These are phyloP conservation scores for Esteya vermicola DNA, from an alignment of 2,329 filamentous ascomycete species.

Conservation along the genomic window DNA sequence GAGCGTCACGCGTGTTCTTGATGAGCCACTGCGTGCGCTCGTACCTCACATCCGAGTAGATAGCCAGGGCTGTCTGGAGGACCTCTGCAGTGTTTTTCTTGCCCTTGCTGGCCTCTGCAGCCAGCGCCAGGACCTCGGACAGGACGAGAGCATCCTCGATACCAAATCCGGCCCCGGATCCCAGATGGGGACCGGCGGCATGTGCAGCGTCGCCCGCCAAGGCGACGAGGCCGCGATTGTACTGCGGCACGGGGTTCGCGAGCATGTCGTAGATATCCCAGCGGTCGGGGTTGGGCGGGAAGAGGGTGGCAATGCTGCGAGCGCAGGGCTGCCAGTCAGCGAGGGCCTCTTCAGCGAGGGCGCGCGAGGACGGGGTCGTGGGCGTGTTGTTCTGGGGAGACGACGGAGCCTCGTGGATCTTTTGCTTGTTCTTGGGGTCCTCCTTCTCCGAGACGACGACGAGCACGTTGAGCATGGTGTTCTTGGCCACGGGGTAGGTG, in stretches of 20 bases:
- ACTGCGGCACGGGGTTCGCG: conserved; percentile 29
- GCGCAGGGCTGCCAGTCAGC: conserved; percentile 24
- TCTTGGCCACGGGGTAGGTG: conserved; percentile 46
- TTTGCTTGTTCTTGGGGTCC: conserved; percentile 1
- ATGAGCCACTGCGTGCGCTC: conserved; percentile 30
- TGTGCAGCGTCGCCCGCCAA: conserved; percentile 44
- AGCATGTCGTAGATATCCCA: conserved; percentile 41
- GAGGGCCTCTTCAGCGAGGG: conserved; percentile 25
- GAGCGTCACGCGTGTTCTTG: conserved; percentile 20
- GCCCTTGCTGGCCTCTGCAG: too few species aligned
- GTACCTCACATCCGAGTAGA: conserved; percentile 22
- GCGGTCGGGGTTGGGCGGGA: conserved; percentile 34
- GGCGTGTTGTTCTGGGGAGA: conserved; percentile 24
- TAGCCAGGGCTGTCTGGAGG: conserved; percentile 18
- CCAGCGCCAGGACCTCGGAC: conserved; percentile 17
- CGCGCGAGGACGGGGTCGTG: too few species aligned
- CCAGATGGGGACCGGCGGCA: conserved; percentile 38
- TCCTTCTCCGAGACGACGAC: conserved; percentile 22
- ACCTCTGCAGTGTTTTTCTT: not conserved
- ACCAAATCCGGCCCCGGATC: conserved; percentile 39
- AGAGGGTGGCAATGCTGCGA: conserved; percentile 22
- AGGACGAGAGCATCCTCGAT: conserved; percentile 38
- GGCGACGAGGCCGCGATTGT: conserved; percentile 26
- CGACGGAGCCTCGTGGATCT: conserved; percentile 18
- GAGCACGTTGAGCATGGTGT: conserved; percentile 39